Evolutionary conservation across 305 asterid species (phyloP).

Genomic region (Solanum hybrid): DNA sequence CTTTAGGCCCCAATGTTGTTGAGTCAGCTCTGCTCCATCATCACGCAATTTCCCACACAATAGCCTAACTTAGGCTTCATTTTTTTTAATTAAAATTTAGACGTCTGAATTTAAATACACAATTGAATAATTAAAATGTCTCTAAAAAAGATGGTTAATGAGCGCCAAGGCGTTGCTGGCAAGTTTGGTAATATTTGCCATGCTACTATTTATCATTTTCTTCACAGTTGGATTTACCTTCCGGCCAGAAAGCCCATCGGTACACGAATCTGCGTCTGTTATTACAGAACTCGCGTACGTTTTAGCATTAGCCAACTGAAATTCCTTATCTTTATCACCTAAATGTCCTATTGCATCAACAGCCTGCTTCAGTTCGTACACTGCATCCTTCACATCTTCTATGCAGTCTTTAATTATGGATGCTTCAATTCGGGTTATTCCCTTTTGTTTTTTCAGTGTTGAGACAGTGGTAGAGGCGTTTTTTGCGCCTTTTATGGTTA

Average conservation of each 20-base stretch:
- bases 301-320: slow-evolving; percentile 56
- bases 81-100: too few relatives aligned
- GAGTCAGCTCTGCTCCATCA: too few relatives aligned
- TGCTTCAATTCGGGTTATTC: slow-evolving; percentile 22
- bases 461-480: slow-evolving; percentile 30
- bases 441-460: slow-evolving; percentile 16
- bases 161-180: slow-evolving; percentile 57
- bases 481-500: slow-evolving; percentile 27
- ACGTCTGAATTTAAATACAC: not conserved
- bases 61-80: not conserved
- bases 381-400: slow-evolving; percentile 44
- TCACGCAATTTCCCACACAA: not conserved
- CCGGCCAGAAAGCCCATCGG: slow-evolving; percentile 33
- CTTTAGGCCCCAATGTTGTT: too few relatives aligned
- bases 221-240: slow-evolving; percentile 20
- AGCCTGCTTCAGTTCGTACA: slow-evolving; percentile 43
- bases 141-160: slow-evolving; percentile 48
- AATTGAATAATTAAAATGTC: too few relatives aligned
- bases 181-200: slow-evolving; percentile 18
- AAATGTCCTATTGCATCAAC: slow-evolving; percentile 35
- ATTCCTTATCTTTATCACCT: slow-evolving; percentile 29
- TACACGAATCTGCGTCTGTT: slow-evolving; percentile 63
- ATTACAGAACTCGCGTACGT: slow-evolving; percentile 76
- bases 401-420: slow-evolving; percentile 45
- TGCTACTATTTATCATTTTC: slow-evolving; percentile 26